phyloP scores from a whole-genome alignment of 768 basidiomycete genomes.

The Mycena haematopus region DNA sequence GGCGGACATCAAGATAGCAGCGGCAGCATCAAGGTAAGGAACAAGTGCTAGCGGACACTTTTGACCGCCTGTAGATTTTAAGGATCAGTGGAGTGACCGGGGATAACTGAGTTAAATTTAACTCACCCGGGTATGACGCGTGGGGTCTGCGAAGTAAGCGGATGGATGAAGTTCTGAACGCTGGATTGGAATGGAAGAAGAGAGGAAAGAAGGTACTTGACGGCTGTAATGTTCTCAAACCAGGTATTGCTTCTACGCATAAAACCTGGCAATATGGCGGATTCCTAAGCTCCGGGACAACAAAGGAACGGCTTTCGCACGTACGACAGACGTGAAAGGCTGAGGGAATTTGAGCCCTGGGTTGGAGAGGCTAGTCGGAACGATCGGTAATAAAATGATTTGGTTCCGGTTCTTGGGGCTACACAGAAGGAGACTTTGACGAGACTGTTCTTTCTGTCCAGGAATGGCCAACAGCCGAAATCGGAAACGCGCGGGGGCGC shows the following conservation, averaged over 20 bases:
- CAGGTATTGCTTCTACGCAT: background rate
- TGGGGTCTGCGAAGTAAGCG: background rate
- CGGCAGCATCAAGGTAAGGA: background rate
- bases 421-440: no score
- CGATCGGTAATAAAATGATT: no score
- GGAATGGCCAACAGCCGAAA: no score
- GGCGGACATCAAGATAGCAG: constrained; percentile 11
- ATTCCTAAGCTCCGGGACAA: no score
- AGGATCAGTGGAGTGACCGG: constrained; percentile 3
- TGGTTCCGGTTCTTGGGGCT: no score
- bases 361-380: no score
- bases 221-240: background rate
- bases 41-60: background rate
- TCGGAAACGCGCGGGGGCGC: no score
- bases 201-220: background rate
- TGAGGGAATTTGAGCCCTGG: no score
- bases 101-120: constrained; percentile 6
- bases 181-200: background rate
- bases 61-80: constrained; percentile 1
- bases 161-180: background rate
- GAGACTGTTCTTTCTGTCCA: no score
- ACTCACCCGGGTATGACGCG: constrained; percentile 3
- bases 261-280: background rate
- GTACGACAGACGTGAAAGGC: no score
- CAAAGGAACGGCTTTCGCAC: no score